A percentile compares a stretch with the other conserved stretches of the same genome.
Evolutionary conservation across 129 eudicot species (phyloP).

Genomic region (Arctium minus): DNA sequence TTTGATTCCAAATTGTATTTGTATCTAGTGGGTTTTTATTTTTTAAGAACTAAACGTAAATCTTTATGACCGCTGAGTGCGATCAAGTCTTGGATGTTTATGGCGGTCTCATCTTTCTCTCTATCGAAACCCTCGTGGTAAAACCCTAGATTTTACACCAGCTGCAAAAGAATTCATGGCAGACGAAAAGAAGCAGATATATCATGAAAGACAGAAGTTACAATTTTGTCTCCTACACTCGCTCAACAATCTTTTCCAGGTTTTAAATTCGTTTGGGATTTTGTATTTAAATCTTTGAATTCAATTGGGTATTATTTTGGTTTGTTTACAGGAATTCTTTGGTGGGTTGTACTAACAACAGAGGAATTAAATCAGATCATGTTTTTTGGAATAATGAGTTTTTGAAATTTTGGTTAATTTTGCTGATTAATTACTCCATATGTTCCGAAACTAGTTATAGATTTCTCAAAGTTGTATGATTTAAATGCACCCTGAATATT

Average conservation of each 20-base stretch:
- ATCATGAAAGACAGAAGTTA: slow-evolving; percentile 82
- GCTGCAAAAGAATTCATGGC: slow-evolving; percentile 31
- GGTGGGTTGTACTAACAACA: background rate
- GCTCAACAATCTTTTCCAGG: slow-evolving; percentile 99
- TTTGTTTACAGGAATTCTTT: background rate
- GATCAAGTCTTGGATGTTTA: background rate
- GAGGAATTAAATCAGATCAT: background rate
- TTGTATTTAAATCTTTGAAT: background rate
- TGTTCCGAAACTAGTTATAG: background rate
- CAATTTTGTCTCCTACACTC: slow-evolving; percentile 91
- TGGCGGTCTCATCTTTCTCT: slow-evolving; percentile 1
- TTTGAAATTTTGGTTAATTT: background rate
- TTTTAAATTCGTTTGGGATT: background rate
- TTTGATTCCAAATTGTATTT: background rate
- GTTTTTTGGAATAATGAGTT: background rate
- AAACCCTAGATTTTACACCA: slow-evolving; percentile 7
- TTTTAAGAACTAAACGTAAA: background rate
- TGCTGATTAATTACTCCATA: slow-evolving; percentile 4
- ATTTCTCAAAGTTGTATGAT: background rate
- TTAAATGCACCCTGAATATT: background rate
- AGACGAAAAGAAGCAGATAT: slow-evolving; percentile 37
- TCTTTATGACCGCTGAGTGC: background rate
- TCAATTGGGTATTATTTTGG: background rate
- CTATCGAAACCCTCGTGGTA: slow-evolving; percentile 9
- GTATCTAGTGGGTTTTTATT: background rate